Base-by-base conservation (phyloP, 352 stramenopile species). In the Thraustotheca clavata region DNA sequence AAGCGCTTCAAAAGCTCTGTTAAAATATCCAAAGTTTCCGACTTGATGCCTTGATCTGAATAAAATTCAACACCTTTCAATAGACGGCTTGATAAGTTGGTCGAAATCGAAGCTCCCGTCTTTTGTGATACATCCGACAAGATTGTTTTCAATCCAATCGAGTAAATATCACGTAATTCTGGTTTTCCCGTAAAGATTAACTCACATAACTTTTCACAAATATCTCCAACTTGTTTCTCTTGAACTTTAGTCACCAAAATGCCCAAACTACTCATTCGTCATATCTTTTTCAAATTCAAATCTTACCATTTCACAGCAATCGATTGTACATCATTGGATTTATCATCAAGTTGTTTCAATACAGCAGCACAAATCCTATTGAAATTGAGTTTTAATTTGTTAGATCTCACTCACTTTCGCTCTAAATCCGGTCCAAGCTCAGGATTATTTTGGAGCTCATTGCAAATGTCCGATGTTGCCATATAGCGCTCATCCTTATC, bases 401-500 rank as follows among this genome's bases (percentile, higher is more conserved):
- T n/a, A 60, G 26, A 43, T 20, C 14, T n/a, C 27, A 4, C 82
- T 54, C 68, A 95, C 86, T 91, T 93, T 67, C 80, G 72, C 69
- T 95, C 86, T 18, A 95, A 73, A 67, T 87, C 89, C 60, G 74
- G 50, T 31, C 80, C 88, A 43, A 97, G 73, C 59, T 96, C 90
- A 41, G 91, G 73, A 73, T 97, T 80, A 62, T 78, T 93, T 75
- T 98, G 96, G 33, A 99, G 86, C 59, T 98, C 90, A 38, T 89
- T 91, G 74, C 95, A 99, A 41, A 99, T 82, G 76, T 99, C 97
- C 26, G 89, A 98, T 20, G 96, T 99, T 33, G 97, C 97, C 97
- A 99, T 99, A 79, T 99, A 99, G 27, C 97, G 94, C 78, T 99
- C 96, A 89, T 99, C 97, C 74, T 98, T 98, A 83, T 97, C 89